phyloP scores from a whole-genome alignment of 352 stramenopile genomes.

The Globisporangium splendens region DNA sequence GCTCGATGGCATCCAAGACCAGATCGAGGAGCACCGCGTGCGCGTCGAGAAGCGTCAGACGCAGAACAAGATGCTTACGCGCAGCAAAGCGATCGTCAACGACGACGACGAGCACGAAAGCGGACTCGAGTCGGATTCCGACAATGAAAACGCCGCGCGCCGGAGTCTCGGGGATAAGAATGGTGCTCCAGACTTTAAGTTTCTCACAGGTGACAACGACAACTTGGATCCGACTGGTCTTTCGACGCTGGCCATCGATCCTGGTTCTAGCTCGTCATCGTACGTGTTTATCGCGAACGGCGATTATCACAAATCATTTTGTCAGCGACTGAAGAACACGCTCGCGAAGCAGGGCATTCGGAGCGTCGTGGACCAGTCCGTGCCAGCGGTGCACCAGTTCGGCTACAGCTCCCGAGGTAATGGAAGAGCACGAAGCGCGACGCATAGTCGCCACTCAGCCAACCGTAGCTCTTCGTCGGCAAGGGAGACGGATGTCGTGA shows the following conservation, averaged over 20 bases:
- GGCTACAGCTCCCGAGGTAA: constrained; percentile 15
- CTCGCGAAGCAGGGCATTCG: constrained; percentile 57
- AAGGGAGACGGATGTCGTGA: constrained; percentile 6
- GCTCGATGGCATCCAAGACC: constrained; percentile 77
- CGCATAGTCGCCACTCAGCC: constrained; percentile 1
- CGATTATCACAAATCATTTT: constrained; percentile 72
- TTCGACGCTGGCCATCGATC: neutral
- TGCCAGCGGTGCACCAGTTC: constrained; percentile 43
- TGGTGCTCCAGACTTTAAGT: too few relatives aligned
- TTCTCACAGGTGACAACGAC: neutral
- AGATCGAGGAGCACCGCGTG: constrained; percentile 77
- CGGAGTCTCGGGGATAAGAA: constrained; percentile 14
- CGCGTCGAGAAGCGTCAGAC: constrained; percentile 34
- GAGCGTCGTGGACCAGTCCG: constrained; percentile 50
- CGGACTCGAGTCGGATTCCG: constrained; percentile 16
- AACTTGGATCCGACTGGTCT: neutral
- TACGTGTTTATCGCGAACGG: constrained; percentile 79
- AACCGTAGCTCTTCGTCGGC: neutral
- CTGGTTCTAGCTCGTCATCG: constrained; percentile 15
- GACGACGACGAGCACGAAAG: constrained; percentile 6
- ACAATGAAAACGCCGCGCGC: constrained; percentile 13
- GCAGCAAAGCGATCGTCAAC: constrained; percentile 15
- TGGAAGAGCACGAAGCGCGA: constrained; percentile 13
- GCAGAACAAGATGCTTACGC: constrained; percentile 26
- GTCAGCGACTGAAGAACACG: constrained; percentile 45